phyloP scores from a whole-genome alignment of 345 rosid species.

The Psidium friedrichsthalianum region DNA sequence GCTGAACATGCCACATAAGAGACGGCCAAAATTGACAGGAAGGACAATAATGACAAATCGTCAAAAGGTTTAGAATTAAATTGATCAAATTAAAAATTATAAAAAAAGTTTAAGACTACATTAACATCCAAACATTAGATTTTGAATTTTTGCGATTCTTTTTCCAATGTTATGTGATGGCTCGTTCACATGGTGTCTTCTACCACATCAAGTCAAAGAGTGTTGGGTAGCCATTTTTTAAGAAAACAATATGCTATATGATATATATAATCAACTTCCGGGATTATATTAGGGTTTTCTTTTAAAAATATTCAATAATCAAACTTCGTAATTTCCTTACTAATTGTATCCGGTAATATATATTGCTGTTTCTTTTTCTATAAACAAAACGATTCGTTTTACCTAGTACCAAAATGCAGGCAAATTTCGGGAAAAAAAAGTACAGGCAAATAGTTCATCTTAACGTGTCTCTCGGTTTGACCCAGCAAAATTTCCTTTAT shows the following conservation, averaged over 20 bases:
- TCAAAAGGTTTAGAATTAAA: not conserved
- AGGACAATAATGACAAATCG: not conserved
- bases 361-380: not conserved
- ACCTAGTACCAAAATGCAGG: not conserved
- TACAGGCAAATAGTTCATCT: too few relatives aligned
- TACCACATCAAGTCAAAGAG: not conserved
- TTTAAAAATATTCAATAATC: not conserved
- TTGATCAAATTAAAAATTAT: not conserved
- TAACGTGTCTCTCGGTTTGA: too few relatives aligned
- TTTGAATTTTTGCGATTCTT: not conserved
- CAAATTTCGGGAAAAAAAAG: not conserved
- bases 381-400: not conserved
- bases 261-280: not conserved
- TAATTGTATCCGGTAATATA: not conserved
- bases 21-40: not conserved
- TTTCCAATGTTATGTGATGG: not conserved
- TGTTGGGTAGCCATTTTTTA: not conserved
- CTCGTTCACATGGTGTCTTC: not conserved
- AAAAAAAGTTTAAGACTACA: too few relatives aligned
- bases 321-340: not conserved
- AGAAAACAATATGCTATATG: not conserved
- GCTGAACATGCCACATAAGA: fast-evolving
- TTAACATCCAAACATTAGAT: too few relatives aligned
- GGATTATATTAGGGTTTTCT: not conserved
- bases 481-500: not conserved